Percentiles rank a stretch among this genome's conserved stretches.
Conservation (phyloP, 164 flowering plant species). For the Tetrastigma voinierianum region DNA sequence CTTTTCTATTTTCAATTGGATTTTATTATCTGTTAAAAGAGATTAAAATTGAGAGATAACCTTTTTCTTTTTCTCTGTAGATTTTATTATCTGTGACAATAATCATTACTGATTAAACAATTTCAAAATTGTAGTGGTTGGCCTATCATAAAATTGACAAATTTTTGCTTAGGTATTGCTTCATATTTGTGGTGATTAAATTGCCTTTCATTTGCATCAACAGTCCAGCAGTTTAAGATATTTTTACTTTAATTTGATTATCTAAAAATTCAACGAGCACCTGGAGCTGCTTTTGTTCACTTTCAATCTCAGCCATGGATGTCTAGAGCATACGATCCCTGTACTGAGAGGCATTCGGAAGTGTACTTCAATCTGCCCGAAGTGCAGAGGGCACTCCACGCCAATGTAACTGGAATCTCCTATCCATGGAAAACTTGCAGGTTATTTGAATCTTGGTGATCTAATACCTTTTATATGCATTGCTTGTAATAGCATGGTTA, state of each 20-base stretch:
- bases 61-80: too few species aligned
- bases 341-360: constrained; percentile 76
- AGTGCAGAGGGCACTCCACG: constrained; percentile 90
- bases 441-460: constrained; percentile 28
- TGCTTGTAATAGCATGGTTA: background rate
- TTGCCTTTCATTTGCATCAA: background rate
- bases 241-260: background rate
- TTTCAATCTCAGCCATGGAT: constrained; percentile 81
- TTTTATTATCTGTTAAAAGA: too few species aligned
- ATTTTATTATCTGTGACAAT: too few species aligned
- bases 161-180: too few species aligned
- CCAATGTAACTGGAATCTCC: constrained; percentile 65
- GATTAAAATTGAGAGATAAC: too few species aligned
- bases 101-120: too few species aligned
- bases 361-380: constrained; percentile 84
- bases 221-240: background rate
- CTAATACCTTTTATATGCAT: background rate
- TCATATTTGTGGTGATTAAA: background rate
- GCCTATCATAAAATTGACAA: too few species aligned
- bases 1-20: too few species aligned
- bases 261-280: background rate
- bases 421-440: constrained; percentile 94
- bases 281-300: background rate
- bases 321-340: constrained; percentile 94
- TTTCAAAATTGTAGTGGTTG: too few species aligned